Evolutionary conservation across 345 rosid species (phyloP), one percentile per base, ranked within the genome.

Genomic region (Syzygium aromaticum): DNA sequence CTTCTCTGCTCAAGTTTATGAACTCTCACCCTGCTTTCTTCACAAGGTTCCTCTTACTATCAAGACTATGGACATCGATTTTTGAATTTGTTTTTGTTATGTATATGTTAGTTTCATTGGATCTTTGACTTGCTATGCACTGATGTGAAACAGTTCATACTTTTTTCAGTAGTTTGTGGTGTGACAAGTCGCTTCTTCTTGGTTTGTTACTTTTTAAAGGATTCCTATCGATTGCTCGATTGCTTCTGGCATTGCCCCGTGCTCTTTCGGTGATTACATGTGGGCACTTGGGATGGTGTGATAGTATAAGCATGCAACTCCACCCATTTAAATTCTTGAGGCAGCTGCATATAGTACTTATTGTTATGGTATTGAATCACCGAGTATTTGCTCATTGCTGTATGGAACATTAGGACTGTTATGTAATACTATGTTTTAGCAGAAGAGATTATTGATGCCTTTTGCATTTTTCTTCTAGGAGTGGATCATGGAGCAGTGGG

Each of bases 401-500:
- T 15, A 11, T 61, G 43, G 77, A 40, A 40, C 30, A 56, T 61
- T 59, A 90, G 63, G 84, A 73, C 82, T 73, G 46, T 73, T 73
- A 73, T 73, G 13, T 73, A 33, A 73, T 73, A 38, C 82, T 38
- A 73, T 73, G 77, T 85, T 86, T 25, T 9, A 19, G 40, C 51
- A 1, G 52, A 54, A n/a, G 82, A 80, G 77, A 28, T n/a, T 25
- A 19, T 33, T 21, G 54, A 28, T 85, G 56, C 63, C 16, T 30
- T 86, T 90, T 54, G 16, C 85, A 85, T 84, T 77, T 87, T 51
- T 77, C 85, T 46, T 86, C 28, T 88, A 96, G 99, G 99, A 97
- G 89, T 97, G 99, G 99, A 96, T 97, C 86, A 94, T 97, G 98
- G 99, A 97, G 89, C 98, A 97, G 78, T 97, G 99, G 99, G 99